Conservation (phyloP, 495 filamentous ascomycete genomes). For the Penicillium crystallinum region DNA sequence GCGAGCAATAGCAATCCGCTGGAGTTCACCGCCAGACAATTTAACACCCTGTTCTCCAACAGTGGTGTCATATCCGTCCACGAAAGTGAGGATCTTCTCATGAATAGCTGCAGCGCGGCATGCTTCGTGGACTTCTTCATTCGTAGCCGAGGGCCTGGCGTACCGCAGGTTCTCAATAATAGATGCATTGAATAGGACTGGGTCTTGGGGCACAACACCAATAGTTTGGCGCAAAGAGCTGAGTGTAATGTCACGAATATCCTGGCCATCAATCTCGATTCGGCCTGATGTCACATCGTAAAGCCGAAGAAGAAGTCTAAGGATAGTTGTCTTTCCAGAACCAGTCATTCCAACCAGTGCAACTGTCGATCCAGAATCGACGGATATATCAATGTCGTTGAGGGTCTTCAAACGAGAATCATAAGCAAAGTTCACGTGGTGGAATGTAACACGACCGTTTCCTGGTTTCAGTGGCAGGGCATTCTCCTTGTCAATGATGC, state of each 20-base stretch:
- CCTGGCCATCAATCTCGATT: conserved; percentile 70
- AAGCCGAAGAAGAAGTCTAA: conserved; percentile 66
- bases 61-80: conserved; percentile 55
- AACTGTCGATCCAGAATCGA: conserved; percentile 54
- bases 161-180: conserved; percentile 73
- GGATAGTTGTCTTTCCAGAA: conserved; percentile 69
- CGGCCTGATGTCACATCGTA: conserved; percentile 61
- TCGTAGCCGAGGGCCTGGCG: conserved; percentile 53
- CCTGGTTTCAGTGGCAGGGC: conserved; percentile 51
- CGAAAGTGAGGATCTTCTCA: conserved; percentile 61
- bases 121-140: conserved; percentile 63
- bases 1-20: conserved; percentile 73
- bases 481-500: conserved; percentile 50
- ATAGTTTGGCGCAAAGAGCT: conserved; percentile 61
- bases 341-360: conserved; percentile 77
- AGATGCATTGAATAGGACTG: conserved; percentile 65
- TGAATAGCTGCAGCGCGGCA: conserved; percentile 66
- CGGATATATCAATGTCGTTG: conserved; percentile 57
- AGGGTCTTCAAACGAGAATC: conserved; percentile 62
- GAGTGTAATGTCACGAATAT: conserved; percentile 63
- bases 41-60: conserved; percentile 63
- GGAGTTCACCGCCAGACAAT: conserved; percentile 69
- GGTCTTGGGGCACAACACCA: conserved; percentile 66
- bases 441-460: conserved; percentile 52
- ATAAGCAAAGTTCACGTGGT: conserved; percentile 65